These are phyloP conservation scores for Elsinoe australis DNA, from an alignment of 2,329 filamentous ascomycete species.

Conservation along the genomic window DNA sequence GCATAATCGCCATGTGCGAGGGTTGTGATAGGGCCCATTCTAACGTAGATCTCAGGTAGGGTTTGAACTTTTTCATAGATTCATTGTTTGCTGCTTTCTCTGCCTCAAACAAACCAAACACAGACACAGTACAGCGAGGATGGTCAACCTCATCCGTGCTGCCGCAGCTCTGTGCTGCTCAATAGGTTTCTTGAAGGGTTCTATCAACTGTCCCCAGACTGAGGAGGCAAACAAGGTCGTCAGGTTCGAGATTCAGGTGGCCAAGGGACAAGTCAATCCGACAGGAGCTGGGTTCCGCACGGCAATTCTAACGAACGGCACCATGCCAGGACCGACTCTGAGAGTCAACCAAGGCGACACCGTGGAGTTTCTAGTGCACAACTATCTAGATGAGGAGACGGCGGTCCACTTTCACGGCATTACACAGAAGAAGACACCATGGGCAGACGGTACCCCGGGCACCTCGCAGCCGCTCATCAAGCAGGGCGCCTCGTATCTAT, in stretches of 20 bases:
- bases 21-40: too few species aligned
- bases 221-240: constrained; percentile 18
- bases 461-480: constrained; percentile 48
- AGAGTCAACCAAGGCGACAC: constrained; percentile 21
- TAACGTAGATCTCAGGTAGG: constrained; percentile 10
- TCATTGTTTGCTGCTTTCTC: background rate
- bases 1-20: background rate
- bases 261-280: constrained; percentile 26
- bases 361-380: constrained; percentile 26
- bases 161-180: constrained; percentile 11
- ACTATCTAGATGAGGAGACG: constrained; percentile 24
- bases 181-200: constrained; percentile 7
- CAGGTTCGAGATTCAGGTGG: constrained; percentile 17
- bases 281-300: constrained; percentile 29
- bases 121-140: background rate
- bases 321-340: constrained; percentile 28
- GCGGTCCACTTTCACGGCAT: constrained; percentile 35
- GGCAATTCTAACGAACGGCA: constrained; percentile 30
- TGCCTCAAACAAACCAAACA: background rate
- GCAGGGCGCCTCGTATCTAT: constrained; percentile 43
- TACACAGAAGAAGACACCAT: constrained; percentile 47
- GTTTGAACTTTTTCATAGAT: background rate
- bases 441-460: constrained; percentile 55
- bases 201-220: constrained; percentile 18
- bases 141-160: constrained; percentile 15